Base-by-base conservation (phyloP, 306 rosid genomes). In the Dalbergia oliveri region DNA sequence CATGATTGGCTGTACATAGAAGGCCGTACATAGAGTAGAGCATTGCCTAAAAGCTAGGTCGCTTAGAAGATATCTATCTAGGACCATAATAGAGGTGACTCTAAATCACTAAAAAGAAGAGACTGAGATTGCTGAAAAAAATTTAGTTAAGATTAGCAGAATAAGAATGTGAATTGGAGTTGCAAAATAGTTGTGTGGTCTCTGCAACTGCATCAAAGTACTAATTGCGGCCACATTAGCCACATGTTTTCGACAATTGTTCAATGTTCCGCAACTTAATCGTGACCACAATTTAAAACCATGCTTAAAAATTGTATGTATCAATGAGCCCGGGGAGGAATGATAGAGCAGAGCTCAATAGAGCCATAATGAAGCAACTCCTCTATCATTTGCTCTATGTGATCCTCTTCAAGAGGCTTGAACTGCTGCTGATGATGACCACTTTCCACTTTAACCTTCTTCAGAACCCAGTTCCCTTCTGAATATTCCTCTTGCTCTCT, bases 321-420 rank as follows among this genome's bases (percentile, higher is more conserved):
- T 84, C 59, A 85, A 65, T 71, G 85, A 76, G 83, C 26, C 39
- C 80, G 74, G 19, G 79, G 63, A 72, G 88, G 84, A 15, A 76
- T 33, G 11, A 80, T 82, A 66, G 93, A 88, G 79, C 92, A 89
- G 6, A 91, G 88, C 82, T 94, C 99, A 86, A 94, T 64, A 2
- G 97, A 91, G 5, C 97, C 97, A 18, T 92, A 93, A 82, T 94
- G 83, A 68, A 93, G 88, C 43, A 95, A 66, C 81, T 95, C 99
- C 76, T 93, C 89, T 8, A 95, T 95, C 99, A 95, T 95, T 79
- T 95, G 97, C 78, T 95, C 93, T 3, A 95, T 93, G 64, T 94
- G 92, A 72, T 88, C 94, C 53, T 93, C 99, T 68, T 95, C 97
- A 65, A 91, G 91, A 41, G 91, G 76, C 79, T 80, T 81, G 81